Evolutionary conservation across 441 rosid species (phyloP), one percentile per base, ranked within the genome.

Genomic region (Lepidium campestre): DNA sequence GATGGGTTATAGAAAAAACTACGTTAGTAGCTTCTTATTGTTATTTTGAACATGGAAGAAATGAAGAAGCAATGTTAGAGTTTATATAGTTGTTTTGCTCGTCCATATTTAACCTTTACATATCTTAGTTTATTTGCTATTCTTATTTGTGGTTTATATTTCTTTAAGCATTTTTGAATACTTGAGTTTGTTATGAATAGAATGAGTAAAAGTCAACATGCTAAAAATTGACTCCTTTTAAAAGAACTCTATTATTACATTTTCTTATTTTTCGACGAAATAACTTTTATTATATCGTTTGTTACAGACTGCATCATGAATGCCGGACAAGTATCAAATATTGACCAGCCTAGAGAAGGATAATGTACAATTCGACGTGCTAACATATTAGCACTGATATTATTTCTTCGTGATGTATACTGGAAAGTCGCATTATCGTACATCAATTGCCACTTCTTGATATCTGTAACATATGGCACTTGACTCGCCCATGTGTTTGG

Each of bases 111-210:
- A 41, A 23, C 49, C 14, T 15, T 29, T n/a, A 35, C 56, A 72
- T 10, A 50, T 65, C 11, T 15, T 9, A 6, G n/a, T n/a, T 35
- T 5, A 32, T 55, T 58, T 65, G 52, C 76, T 72, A 65, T 72
- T 65, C 36, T 58, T 14, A 70, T 49, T 23, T 65, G 66, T 57
- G 71, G 75, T 65, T 48, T 34, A 25, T 54, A 27, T 44, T 70
- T 62, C 27, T 62, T 57, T 44, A 19, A 19, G 29, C 31, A 35
- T 61, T 35, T 34, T 19, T 31, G 7, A 19, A 55, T 34, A 17
- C 17, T 4, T 35, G 29, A 7, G 4, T 55, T 35, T 18, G 39
- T 45, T 19, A 45, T 1, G 6, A 31, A 15, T 15, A 14, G 15
- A 52, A 2, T 27, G 5, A 27, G 31, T 27, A 27, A 46, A n/a